Evolutionary conservation across 2,329 filamentous ascomycete species (phyloP), one percentile per base, ranked within the genome.

Genomic region (Diaporthe batatas): DNA sequence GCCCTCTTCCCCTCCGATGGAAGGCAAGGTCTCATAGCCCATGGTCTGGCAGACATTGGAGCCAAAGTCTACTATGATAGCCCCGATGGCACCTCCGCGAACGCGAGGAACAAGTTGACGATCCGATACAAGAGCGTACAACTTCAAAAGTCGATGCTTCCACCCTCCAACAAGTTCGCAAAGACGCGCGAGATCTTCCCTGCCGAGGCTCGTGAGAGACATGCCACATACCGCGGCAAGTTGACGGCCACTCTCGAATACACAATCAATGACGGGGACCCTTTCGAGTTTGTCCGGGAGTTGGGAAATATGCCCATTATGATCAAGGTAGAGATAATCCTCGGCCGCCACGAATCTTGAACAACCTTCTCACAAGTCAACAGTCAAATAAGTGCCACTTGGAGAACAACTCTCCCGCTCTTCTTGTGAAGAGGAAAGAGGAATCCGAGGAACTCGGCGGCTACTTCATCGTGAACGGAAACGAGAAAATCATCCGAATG

Each of bases 401-500:
- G 34, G 92, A 97, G 81, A 92, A 93, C 75, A 92, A 95, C 78
- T 92, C 94, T 7, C 96, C 96, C 0, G 92, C 92, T 14, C 88
- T 93, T 78, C 88, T 99, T 21, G 94, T 98, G 39, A 88, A 93
- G 75, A 91, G 91, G 74, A 97, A 98, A 81, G 96, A 99, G 84
- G 96, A 99, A 83, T 93, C 95, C 0, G 96, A 99, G 83, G 96
- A 99, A 83, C 84, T 98, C 42, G 96, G 96, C 49, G 96, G 96
- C 57, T 99, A 98, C 82, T 99, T 98, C 80, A 91, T 99, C 78
- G 93, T 99, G 79, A 99, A 99, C 81, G 96, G 96, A 76, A 98
- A 95, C 79, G 96, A 99, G 83, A 98, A 98, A 85, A 90, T 98
- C 72, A 95, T 98, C 78, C 94, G 96, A 80, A 91, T 98, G 86